A percentile compares a stretch with the other conserved stretches of the same genome.
Evolutionary conservation across 1,284 basidiomycete genomes (phyloP).

Genomic region (Pholiota adiposa): DNA sequence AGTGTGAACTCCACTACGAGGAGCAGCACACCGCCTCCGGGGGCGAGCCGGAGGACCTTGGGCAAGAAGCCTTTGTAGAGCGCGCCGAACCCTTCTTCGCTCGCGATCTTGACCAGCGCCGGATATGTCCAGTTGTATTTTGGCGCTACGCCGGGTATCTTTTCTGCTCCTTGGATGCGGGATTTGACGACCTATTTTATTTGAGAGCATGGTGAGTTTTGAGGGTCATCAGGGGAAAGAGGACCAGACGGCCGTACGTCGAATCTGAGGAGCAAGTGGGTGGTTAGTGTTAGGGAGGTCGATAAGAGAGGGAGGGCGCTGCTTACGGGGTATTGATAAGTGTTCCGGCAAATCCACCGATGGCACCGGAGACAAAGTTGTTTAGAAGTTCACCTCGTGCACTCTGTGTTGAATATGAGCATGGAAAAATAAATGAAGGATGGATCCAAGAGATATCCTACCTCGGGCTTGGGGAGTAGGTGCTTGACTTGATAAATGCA

Average conservation of each 20-base stretch:
- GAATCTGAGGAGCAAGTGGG: constrained; percentile 42
- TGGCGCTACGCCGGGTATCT: constrained; percentile 67
- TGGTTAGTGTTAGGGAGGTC: background rate
- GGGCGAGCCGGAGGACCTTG: constrained; percentile 85
- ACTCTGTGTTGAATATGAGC: constrained; percentile 29
- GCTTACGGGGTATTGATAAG: constrained; percentile 79
- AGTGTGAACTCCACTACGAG: constrained; percentile 90
- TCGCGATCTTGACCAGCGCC: constrained; percentile 76
- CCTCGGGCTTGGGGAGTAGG: constrained; percentile 85
- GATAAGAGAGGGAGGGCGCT: background rate
- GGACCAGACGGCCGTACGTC: constrained; percentile 53
- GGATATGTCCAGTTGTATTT: constrained; percentile 97
- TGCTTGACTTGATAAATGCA: constrained; percentile 85
- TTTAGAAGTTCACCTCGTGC: constrained; percentile 80
- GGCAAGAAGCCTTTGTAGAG: constrained; percentile 95
- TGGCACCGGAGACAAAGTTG: constrained; percentile 89
- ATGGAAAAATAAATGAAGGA: background rate
- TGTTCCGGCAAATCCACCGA: constrained; percentile 93
- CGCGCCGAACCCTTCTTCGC: constrained; percentile 89
- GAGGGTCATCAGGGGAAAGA: too few species aligned
- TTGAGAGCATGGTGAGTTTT: too few species aligned
- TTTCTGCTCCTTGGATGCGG: constrained; percentile 83
- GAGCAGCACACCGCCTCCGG: constrained; percentile 93
- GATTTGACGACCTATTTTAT: constrained; percentile 98
- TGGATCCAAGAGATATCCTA: too few species aligned